Base-by-base conservation (phyloP, 225 moss, liverwort and hornwort genomes). In the Sphagnum tenellum region DNA sequence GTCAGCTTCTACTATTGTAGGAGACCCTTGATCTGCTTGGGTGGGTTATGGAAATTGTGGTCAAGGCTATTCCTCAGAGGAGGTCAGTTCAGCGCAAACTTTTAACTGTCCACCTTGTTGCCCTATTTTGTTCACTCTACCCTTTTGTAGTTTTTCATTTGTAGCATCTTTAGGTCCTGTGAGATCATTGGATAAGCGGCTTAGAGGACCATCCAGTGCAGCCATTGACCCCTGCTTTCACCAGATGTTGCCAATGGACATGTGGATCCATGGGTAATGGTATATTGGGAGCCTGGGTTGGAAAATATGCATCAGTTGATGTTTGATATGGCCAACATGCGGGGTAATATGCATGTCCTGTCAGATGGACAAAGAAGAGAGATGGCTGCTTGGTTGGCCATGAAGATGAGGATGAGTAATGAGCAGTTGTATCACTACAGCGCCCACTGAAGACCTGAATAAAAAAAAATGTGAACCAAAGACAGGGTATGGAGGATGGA, bases 31-130 rank as follows among this genome's bases (percentile, higher is more conserved):
- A 66, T 70, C 70, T 29, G 73, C 80, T 45, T 87, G 98, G 66
- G 75, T 88, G 69, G 98, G 98, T 12, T 81, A 68, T 75, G 98
- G 98, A 70, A 98, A 98, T 78, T 90, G 87, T 71, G 90, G 98
- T 14, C 98, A 93, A 73, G 98, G 98, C 46, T 98, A 98, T 76
- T 93, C 93, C 62, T 71, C 98, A 57, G 98, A 98, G 9, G 98
- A 93, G 87, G 98, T 96, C 62, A 49, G 64, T 64, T 29, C 29
- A 64, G 29, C 29, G 1, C 29, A 29, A 29, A 29, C 29, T 29
- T 29, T 29, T 29, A 29, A 29, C 29, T 29, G 29, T 29, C 29
- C 29, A 29, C 29, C 29, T 29, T 29, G 29, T 29, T 29, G 29
- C 29, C 29, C 29, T 29, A 29, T 29, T 29, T 29, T 29, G 29